Evolutionary conservation across 768 basidiomycete genomes (phyloP), one percentile per base, ranked within the genome.

Genomic region (Tricholoma bakamatsutake): DNA sequence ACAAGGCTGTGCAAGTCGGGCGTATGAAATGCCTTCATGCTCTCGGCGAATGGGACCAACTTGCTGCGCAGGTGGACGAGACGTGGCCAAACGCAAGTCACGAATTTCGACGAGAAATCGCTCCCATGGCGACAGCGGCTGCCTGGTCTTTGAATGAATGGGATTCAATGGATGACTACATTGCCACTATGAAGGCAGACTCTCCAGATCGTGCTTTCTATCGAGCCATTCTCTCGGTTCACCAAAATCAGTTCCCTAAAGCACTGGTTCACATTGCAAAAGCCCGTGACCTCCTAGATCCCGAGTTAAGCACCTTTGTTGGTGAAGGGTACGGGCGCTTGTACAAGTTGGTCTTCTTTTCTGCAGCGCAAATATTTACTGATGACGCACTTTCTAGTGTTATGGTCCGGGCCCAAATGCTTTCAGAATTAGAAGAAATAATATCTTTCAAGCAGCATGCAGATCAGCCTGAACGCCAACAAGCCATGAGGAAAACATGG

Each of bases 81-180:
- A 82, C 87, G 59, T 99, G 97, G 97, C 69, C 81, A 3, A 88
- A 81, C 58, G 88, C 92, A 10, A 84, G 78, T 48, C 80, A 87
- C 55, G 94, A 97, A 52, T 87, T 93, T 60, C 85, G 89, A 48
- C 81, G 87, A 51, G 88, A 90, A 70, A 97, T 98, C 60, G 94
- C 97, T 0, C 95, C 97, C 0, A 88, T 99, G 78, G 97, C 96
- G 0, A 92, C 97, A 1, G 95, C 96, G 0, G 96, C 97, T 1
- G 92, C 94, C 2, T 99, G 97, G 96, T 93, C 93, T 1, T 73
- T 98, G 55, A 87, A 88, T 60, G 95, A 98, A 63, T 99, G 97
- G 97, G 94, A 98, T 62, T 81, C 87, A 3, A 99, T 99, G 97
- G 97, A 98, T 45, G 87, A 93, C 62, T 98, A 97, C 67, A 96